These are phyloP conservation scores for Vachellia collinsii DNA, from an alignment of 306 rosid species.

Conservation along the genomic window DNA sequence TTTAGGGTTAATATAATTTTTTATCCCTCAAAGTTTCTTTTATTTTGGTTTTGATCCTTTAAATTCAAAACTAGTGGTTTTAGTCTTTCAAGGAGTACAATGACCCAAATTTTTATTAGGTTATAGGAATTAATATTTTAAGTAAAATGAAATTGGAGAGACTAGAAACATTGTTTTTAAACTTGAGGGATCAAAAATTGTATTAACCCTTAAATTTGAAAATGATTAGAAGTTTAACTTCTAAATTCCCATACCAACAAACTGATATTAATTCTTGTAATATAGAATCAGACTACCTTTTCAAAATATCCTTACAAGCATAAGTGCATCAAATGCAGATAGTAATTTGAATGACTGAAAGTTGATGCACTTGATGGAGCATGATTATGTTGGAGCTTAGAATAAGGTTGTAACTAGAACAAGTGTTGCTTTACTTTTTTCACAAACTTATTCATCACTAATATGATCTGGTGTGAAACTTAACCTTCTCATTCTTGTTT, in stretches of 20 bases:
- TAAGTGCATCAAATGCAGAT: slow-evolving; percentile 22
- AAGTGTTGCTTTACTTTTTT: slow-evolving; percentile 20
- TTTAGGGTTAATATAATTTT: neutral
- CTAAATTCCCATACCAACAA: slow-evolving; percentile 1
- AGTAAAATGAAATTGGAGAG: too few relatives aligned
- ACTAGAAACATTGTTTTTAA: too few relatives aligned
- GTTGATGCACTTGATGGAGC: slow-evolving; percentile 26
- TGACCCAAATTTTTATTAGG: too few relatives aligned
- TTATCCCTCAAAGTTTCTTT: too few relatives aligned
- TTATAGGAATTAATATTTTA: too few relatives aligned
- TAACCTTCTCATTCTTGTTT: slow-evolving; percentile 32
- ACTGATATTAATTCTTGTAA: slow-evolving; percentile 9
- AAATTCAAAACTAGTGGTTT: too few relatives aligned
- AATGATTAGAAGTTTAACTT: slow-evolving; percentile 20
- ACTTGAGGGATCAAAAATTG: too few relatives aligned
- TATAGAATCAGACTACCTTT: neutral
- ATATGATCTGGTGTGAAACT: slow-evolving; percentile 30
- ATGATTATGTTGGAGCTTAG: slow-evolving; percentile 6
- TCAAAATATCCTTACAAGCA: slow-evolving; percentile 11
- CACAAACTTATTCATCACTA: slow-evolving; percentile 20
- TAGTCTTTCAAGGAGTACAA: too few relatives aligned
- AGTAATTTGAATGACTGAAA: slow-evolving; percentile 17
- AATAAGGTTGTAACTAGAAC: slow-evolving; percentile 29
- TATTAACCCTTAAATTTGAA: neutral
- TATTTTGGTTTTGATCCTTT: too few relatives aligned